Conservation (phyloP, 441 rosid species). For the Croton setiger region DNA sequence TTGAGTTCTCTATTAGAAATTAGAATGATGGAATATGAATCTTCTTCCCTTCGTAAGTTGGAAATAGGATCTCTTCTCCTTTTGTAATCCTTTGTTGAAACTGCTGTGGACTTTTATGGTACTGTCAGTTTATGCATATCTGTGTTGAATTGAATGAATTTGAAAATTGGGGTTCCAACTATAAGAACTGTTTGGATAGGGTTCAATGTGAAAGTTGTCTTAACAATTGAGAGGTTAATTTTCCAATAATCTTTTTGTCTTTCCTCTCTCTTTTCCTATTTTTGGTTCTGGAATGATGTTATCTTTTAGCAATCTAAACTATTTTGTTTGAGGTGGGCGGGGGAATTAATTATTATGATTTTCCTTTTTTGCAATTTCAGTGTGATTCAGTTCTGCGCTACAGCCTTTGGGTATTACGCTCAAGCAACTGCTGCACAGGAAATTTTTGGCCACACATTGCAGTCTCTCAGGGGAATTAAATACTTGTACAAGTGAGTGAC, state of each 20-base stretch:
- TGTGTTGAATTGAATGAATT: not conserved
- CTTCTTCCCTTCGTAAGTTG: no score
- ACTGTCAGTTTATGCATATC: no score
- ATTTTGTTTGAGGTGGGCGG: not conserved
- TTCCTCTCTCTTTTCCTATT: not conserved
- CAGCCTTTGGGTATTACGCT: slow-evolving; percentile 98
- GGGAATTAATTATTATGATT: not conserved
- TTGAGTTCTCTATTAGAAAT: no score
- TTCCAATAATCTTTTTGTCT: not conserved
- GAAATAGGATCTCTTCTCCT: not conserved
- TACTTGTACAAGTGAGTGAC: slow-evolving; percentile 88
- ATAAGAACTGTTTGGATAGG: not conserved
- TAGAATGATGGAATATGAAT: no score
- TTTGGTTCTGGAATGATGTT: not conserved
- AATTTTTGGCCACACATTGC: slow-evolving; percentile 95
- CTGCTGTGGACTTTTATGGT: not conserved
- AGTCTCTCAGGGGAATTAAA: slow-evolving; percentile 93
- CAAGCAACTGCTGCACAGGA: slow-evolving; percentile 99
- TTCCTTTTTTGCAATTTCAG: slow-evolving; percentile 40
- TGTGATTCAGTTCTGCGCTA: slow-evolving; percentile 95
- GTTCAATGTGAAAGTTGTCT: no score
- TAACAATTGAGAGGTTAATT: not conserved
- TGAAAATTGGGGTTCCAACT: not conserved
- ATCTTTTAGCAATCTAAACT: not conserved
- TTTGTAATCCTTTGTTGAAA: not conserved